Base-by-base conservation (phyloP, 2,329 filamentous ascomycete species). In the Pseudocercospora fuligena region DNA sequence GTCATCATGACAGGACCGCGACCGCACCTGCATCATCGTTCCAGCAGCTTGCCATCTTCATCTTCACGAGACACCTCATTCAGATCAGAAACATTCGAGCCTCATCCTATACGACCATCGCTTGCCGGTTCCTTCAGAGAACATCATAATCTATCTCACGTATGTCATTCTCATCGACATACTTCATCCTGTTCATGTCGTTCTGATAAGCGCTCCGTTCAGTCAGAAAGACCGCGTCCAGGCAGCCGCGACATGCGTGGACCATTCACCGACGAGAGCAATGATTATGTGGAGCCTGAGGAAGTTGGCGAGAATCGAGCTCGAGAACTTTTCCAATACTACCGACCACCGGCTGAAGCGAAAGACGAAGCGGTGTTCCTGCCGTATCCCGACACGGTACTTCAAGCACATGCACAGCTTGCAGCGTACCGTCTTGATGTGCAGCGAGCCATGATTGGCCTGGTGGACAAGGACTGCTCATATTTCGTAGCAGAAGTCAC, bases 401-500 rank as follows among this genome's bases (percentile, higher is more conserved):
- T 85, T 21, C 80, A 80, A 5, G 79, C 80, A 11, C 80, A 82
- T 67, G 78, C 84, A 16, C 85, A 87, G 72, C 77, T 87, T 27
- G 83, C 82, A 43, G 78, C 84, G 16, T 80, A 84, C 67, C 78
- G 84, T 0, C 78, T 85, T 46, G 78, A 82, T 33, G 80, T 81
- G 46, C 80, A 82, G 69, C 81, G 84, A 40, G 80, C 79, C 19
- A 83, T 87, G 78, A 80, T 87, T 12, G 84, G 83, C 61, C 75
- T 86, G 25, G 82, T 86, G 65, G 84, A 85, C 71, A 75, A 77
- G 2, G 75, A 78, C 11, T 80, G 77, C 14, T 83, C 85, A 74
- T 85, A 83, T 62, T 82, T 86, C 63, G 79, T 87, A 56, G 84
- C 84, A 46, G 84, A 86, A 70, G 81, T 82, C 11, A 86, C 84